Base-by-base conservation (phyloP, 768 basidiomycete genomes). In the Lentinus tigrinus region DNA sequence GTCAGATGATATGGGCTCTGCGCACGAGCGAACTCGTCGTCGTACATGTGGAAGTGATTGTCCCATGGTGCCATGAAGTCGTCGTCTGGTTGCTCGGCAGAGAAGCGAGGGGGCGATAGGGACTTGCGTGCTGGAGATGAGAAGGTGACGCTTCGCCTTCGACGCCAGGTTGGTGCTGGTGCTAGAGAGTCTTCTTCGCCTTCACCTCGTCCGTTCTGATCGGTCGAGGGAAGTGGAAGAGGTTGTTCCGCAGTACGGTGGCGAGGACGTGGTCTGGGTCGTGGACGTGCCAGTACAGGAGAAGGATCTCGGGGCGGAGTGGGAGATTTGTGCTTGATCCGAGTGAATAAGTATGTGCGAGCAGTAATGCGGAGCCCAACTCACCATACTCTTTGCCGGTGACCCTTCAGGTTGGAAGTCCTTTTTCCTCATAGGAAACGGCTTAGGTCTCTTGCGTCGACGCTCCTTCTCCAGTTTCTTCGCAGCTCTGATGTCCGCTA, bases 1-100 rank as follows among this genome's bases (percentile, higher is more conserved):
- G 43, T 19, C 24, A n/a, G 8, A 17, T 49, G 5, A 54, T 44
- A 23, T 27, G 43, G 43, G 43, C 43, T 53, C 3, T 26, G 54
- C 57, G 64, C 31, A 62, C 63, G 53, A 61, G 67, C 38, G 63
- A 57, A 26, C 62, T 61, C n/a, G 47, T 49, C 28, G 8, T 42
- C 46, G 14, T 37, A 52, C 10, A 23, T 8, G 5, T 28, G n/a
- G 24, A 48, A 43, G 31, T 50, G 31, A 47, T 59, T 17, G 23
- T 50, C 52, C 52, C 47, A 58, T 3, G 24, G n/a, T 0, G 43
- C 44, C 16, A 26, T 42, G 4, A 17, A 16, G 3, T 50, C 19
- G 3, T 48, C 52, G 1, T 26, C 39, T 3, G 17, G 38, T 5
- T 3, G 38, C 11, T 31, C 11, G 6, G 43, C 42, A n/a, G 31